Base-by-base conservation (phyloP, 2,329 filamentous ascomycete genomes). In the Calonectria crousiana region DNA sequence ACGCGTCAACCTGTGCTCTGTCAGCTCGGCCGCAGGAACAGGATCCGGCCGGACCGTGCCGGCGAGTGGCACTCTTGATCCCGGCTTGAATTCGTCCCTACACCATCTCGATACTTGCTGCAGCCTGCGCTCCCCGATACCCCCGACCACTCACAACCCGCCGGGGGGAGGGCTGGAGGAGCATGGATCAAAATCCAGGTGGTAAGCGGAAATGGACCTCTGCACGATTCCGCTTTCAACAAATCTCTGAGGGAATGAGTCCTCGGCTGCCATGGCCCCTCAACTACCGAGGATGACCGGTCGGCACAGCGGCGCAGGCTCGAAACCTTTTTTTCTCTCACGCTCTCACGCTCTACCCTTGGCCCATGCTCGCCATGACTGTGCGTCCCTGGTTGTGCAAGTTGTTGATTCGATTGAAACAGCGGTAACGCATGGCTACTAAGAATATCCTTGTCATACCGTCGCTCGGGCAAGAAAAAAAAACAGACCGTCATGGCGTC, bases 1-100 rank as follows among this genome's bases (percentile, higher is more conserved):
- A 20, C 10, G 20, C 53, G 20, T 38, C 13, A 10, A 9, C 36
- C 10, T 38, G 11, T 38, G 11, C 8, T 32, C 23, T 20, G 23
- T 16, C 41, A 32, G 34, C n/a, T 23, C 36, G 23, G 41, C 30
- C 23, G 65, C 30, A 62, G 56, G 65, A 36, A 56, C 64, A 28
- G 20, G 52, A 36, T 18, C 64, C 62, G 69, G 69, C 34, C 64
- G 69, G 69, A 23, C 69, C 52, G 64, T 72, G 30, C 69, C 64
- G 62, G 51, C 44, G 30, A 51, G 64, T 49, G 32, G 53, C 62
- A 47, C 53, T 16, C 26, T 32, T 23, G 49, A 52, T 67, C 41
- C 70, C 52, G 52, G 44, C 44, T 68, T 68, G 64, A 72, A 20
- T 72, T 72, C 70, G 70, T 64, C 44, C 70, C 64, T n/a, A 62